A percentile compares a stretch with the other conserved stretches of the same genome.
Conservation (phyloP, 306 rosid species). For the Rubus idaeus region DNA sequence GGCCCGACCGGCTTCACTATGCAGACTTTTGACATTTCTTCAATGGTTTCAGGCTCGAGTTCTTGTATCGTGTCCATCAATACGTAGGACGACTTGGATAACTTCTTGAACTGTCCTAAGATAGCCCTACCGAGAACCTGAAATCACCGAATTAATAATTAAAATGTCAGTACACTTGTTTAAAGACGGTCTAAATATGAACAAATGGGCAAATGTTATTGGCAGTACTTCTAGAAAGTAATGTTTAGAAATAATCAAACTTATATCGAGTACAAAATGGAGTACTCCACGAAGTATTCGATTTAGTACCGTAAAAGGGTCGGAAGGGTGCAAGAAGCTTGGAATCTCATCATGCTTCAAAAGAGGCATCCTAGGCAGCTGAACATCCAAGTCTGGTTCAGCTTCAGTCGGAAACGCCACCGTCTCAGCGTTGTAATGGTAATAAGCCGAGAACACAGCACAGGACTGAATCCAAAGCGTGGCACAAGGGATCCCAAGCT, state of each 20-base stretch:
- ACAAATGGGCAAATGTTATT: neutral
- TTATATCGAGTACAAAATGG: too few species aligned
- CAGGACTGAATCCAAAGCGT: constrained; percentile 65
- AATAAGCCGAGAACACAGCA: constrained; percentile 40
- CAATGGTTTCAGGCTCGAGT: constrained; percentile 25
- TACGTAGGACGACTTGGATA: constrained; percentile 33
- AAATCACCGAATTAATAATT: neutral
- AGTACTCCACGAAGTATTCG: neutral
- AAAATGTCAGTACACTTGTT: neutral
- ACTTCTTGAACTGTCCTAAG: constrained; percentile 27
- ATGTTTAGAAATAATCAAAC: too few species aligned
- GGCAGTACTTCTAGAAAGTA: too few species aligned
- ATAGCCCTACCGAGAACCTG: constrained; percentile 15
- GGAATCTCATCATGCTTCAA: constrained; percentile 36
- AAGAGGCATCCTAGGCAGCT: constrained; percentile 33
- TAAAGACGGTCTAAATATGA: neutral
- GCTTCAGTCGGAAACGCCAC: constrained; percentile 28
- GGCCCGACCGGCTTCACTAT: constrained; percentile 32
- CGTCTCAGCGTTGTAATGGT: constrained; percentile 13
- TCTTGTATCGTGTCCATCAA: constrained; percentile 38
- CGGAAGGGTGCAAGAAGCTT: constrained; percentile 25
- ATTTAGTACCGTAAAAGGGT: neutral
- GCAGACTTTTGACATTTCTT: constrained; percentile 14
- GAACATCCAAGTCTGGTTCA: constrained; percentile 24
- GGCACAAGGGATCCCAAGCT: constrained; percentile 47